Evolutionary conservation across 1,284 basidiomycete species (phyloP).

Genomic region (Cutaneotrichosporon cutaneum): DNA sequence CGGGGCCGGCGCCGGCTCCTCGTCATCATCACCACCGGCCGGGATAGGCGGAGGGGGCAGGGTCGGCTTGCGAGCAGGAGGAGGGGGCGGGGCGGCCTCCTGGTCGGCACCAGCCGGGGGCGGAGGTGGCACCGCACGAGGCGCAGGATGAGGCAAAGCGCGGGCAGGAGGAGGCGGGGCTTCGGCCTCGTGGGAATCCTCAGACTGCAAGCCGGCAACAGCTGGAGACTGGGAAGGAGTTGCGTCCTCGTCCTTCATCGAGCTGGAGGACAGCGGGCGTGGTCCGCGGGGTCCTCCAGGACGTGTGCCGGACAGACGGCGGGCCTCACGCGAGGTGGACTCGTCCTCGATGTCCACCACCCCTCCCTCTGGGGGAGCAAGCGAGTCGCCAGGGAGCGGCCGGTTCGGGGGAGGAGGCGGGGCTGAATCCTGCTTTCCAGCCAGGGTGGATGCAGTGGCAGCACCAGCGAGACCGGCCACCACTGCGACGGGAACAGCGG

Average conservation of each 20-base stretch:
- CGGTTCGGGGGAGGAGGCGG: background rate
- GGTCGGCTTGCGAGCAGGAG: background rate
- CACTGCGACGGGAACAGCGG: background rate
- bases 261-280: background rate
- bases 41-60: background rate
- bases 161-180: background rate
- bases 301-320: background rate
- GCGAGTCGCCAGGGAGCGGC: background rate
- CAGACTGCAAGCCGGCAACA: too few species aligned
- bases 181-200: background rate
- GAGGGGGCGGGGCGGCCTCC: conserved; percentile 24
- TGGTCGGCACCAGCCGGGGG: background rate
- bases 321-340: background rate
- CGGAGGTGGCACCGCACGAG: background rate
- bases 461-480: background rate
- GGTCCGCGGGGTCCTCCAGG: background rate
- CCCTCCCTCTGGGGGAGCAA: background rate
- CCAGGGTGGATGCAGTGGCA: background rate
- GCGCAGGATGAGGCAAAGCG: background rate
- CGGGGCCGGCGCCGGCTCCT: background rate
- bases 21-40: background rate
- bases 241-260: background rate
- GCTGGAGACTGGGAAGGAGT: background rate
- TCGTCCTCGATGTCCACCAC: background rate
- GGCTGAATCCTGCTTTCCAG: background rate